Conservation (phyloP, 306 rosid genomes). For the Calophaca sinica region DNA sequence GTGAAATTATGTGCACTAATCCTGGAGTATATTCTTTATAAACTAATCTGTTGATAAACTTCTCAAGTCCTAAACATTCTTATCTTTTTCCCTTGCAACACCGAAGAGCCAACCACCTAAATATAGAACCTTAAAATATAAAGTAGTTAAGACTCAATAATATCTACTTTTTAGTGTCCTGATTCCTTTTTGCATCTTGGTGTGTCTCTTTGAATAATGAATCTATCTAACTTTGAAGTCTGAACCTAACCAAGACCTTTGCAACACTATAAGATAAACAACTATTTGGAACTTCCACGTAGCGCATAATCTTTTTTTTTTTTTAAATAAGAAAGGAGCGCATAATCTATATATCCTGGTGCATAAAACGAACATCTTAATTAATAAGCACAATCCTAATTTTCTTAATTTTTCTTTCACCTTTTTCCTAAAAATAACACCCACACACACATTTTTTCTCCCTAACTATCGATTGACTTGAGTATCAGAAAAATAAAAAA, state of each 20-base stretch:
- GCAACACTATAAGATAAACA: neutral
- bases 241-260: no score
- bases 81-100: conserved; percentile 40
- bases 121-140: conserved; percentile 36
- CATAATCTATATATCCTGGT: conserved; percentile 9
- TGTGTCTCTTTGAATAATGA: conserved; percentile 10
- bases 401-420: neutral
- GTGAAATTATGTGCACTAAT: conserved; percentile 11
- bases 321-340: no score
- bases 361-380: conserved; percentile 30
- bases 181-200: conserved; percentile 50
- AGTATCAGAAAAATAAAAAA: no score
- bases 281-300: conserved; percentile 34
- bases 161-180: conserved; percentile 40
- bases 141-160: conserved; percentile 31
- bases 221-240: conserved; percentile 8
- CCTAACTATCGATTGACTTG: neutral
- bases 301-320: neutral
- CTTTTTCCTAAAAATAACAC: no score
- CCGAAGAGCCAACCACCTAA: conserved; percentile 44
- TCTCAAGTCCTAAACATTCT: conserved; percentile 40
- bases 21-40: conserved; percentile 30
- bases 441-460: neutral
- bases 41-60: neutral
- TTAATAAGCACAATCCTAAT: neutral